A percentile compares a stretch with the other conserved stretches of the same genome.
Evolutionary conservation across 2,329 filamentous ascomycete genomes (phyloP).

Genomic region (Fusarium sp.): DNA sequence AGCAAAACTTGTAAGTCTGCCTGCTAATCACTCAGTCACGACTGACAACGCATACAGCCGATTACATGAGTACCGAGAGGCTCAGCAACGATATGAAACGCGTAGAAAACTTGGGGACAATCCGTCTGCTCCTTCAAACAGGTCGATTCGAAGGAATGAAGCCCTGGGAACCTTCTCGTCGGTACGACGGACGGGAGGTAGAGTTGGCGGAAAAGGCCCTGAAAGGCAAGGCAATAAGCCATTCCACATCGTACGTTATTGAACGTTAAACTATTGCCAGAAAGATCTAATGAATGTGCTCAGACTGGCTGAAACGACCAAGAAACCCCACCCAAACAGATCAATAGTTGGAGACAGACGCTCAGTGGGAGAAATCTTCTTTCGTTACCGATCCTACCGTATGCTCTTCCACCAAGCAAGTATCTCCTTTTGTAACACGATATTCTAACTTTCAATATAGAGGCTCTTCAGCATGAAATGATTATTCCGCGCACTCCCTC

Average conservation of each 20-base stretch:
- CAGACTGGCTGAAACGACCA: not conserved
- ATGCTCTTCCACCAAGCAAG: not conserved
- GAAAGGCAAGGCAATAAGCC: constrained; percentile 46
- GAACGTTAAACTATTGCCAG: accelerated
- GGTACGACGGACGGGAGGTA: not conserved
- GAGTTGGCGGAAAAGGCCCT: constrained; percentile 41
- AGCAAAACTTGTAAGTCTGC: not conserved
- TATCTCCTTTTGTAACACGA: accelerated
- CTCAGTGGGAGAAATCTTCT: constrained; percentile 8
- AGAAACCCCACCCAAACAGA: not conserved
- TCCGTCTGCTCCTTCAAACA: not conserved
- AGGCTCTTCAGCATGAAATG: constrained; percentile 37
- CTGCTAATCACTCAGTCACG: accelerated
- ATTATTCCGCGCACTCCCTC: constrained; percentile 40
- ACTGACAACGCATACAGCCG: not conserved
- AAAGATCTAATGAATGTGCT: not conserved
- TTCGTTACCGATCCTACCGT: constrained; percentile 44
- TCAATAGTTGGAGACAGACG: accelerated
- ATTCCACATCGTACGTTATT: constrained; percentile 35
- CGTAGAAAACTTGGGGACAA: constrained; percentile 25
- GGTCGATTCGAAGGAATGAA: accelerated
- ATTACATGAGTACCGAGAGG: not conserved
- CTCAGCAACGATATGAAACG: not conserved
- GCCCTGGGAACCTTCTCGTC: accelerated
- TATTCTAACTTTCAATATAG: constrained; percentile 20